Base-by-base conservation (phyloP, 192 early-diverging fungal species). In the Coemansia sp. region DNA sequence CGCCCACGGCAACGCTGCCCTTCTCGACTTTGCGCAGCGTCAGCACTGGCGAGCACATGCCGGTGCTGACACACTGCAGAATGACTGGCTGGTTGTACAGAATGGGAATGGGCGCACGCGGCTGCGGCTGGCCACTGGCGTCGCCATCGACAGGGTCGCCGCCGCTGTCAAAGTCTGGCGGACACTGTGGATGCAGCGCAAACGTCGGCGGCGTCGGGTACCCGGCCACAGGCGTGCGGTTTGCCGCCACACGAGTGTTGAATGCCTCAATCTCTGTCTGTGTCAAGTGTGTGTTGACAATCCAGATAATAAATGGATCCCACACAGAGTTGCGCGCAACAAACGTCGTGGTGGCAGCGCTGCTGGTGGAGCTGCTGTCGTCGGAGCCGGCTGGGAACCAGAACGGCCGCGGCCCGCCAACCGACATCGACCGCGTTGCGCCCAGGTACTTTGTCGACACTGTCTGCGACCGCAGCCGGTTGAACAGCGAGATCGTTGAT, bases 1-100 rank as follows among this genome's bases (percentile, higher is more conserved):
- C 85, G 10, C 91, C 87, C 4, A 89, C 82, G 0, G 90, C 93
- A 58, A 85, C 85, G 60, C 86, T 90, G 21, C 86, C 91, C 78
- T 91, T 91, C 66, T 96, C 94, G 2, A 92, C 87, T 66, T 91
- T 90, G 41, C 91, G 88, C 65, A 94, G 84, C 32, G 93, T 86
- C 84, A 96, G 85, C 35, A 92, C 88, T 0, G 87, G 87, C 52
- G 86, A 88, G 43, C 89, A 86, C 64, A 94, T 78, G 11, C 94
- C 94, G 1, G 94, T 94, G 58, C 86, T 88, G n/a, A 91, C 81
- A 66, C 93, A 90, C 72, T 93, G 89, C 41, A 96, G 81, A 2
- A 96, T 92, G 58, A 96, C 86, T 1, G 85, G 85, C 68, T 96
- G 92, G 70, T 93, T 94, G 67, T 93, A 96, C 58, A 88, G 86